phyloP scores from a whole-genome alignment of 257 asterid species.

The Primulina tabacum region DNA sequence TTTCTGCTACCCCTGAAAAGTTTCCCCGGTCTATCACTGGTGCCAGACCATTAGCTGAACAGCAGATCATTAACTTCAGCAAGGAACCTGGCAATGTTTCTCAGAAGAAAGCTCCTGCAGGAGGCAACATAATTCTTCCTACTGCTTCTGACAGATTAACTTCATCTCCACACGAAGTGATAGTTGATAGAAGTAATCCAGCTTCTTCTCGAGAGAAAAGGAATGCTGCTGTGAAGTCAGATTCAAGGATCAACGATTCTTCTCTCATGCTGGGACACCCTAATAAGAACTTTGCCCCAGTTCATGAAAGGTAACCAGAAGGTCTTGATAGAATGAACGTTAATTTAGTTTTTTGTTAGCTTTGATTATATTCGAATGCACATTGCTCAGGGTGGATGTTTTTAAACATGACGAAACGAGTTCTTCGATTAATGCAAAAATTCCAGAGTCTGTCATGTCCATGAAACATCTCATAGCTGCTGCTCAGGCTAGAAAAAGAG shows the following conservation, averaged over 20 bases:
- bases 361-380: constrained; percentile 30
- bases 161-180: constrained; percentile 40
- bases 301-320: constrained; percentile 57
- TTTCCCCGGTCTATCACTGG: constrained; percentile 41
- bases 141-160: constrained; percentile 37
- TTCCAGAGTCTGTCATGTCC: constrained; percentile 53
- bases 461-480: constrained; percentile 91
- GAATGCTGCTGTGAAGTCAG: constrained; percentile 50
- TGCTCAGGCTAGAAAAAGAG: constrained; percentile 87
- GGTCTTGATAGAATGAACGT: constrained; percentile 17
- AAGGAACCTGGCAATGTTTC: constrained; percentile 38
- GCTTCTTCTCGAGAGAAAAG: constrained; percentile 47
- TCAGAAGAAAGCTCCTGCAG: constrained; percentile 47
- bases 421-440: constrained; percentile 40
- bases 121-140: constrained; percentile 27
- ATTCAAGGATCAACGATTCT: constrained; percentile 37
- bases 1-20: constrained; percentile 46
- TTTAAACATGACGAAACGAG: constrained; percentile 42
- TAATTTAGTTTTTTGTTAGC: constrained; percentile 21
- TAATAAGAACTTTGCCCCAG: constrained; percentile 33
- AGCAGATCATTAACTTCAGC: constrained; percentile 40
- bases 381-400: constrained; percentile 55
- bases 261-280: constrained; percentile 41
- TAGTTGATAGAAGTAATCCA: constrained; percentile 48
- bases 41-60: constrained; percentile 40